Conservation (phyloP, 768 basidiomycete species). For the Phaffia australis region DNA sequence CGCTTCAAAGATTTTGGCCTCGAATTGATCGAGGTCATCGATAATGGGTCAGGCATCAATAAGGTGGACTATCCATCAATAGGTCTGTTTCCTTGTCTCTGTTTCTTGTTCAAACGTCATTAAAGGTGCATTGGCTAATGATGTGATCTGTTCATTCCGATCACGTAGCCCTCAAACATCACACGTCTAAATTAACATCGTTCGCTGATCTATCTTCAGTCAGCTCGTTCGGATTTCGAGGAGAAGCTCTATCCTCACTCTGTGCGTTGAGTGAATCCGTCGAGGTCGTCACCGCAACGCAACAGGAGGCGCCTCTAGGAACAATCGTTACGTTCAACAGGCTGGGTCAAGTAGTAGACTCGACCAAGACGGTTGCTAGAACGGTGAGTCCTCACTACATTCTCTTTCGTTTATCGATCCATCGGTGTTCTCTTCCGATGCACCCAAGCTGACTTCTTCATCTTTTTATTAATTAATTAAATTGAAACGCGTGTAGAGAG, state of each 20-base stretch:
- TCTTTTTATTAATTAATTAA: background rate
- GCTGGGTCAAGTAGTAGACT: constrained; percentile 51
- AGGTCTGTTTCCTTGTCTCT: constrained; percentile 45
- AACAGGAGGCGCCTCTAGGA: constrained; percentile 63
- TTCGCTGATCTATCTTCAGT: constrained; percentile 64
- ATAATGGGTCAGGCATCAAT: constrained; percentile 82
- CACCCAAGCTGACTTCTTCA: background rate
- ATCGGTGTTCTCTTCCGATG: background rate
- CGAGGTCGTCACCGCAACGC: constrained; percentile 61
- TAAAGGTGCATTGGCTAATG: background rate
- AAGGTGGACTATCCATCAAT: constrained; percentile 64
- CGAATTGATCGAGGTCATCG: constrained; percentile 70
- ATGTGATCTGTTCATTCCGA: background rate
- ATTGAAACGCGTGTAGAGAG: constrained; percentile 56
- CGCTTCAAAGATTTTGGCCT: constrained; percentile 80
- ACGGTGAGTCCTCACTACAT: constrained; percentile 48
- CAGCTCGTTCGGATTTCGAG: constrained; percentile 82
- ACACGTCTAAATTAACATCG: constrained; percentile 78
- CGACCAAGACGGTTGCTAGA: constrained; percentile 54
- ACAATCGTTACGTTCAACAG: constrained; percentile 61
- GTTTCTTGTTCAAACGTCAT: background rate
- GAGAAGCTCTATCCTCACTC: constrained; percentile 87
- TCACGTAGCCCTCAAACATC: constrained; percentile 68
- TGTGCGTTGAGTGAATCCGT: constrained; percentile 70
- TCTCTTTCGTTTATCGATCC: background rate